A percentile compares a stretch with the other conserved stretches of the same genome.
Conservation (phyloP, 2,329 filamentous ascomycete species). For the Blastomyces silverae region DNA sequence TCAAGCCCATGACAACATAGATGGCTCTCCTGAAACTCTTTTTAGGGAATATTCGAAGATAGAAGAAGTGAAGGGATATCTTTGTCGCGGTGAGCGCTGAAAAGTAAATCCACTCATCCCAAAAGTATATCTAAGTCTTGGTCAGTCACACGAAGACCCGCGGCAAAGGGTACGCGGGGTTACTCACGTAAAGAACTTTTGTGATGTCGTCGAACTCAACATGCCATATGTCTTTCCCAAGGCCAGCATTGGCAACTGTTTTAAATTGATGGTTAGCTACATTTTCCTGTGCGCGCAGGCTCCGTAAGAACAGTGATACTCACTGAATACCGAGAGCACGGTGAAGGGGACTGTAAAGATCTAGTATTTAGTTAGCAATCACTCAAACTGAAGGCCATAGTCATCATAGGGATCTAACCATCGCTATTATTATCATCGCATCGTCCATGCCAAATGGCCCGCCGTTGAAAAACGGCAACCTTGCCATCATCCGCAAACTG, state of each 20-base stretch:
- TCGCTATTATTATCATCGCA: constrained; percentile 10
- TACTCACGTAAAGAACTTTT: constrained; percentile 11
- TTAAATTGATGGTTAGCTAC: background rate
- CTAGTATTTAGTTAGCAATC: constrained; percentile 3
- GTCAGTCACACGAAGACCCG: background rate
- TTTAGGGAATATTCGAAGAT: constrained; percentile 18
- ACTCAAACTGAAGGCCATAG: background rate
- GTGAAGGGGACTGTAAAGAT: constrained; percentile 9
- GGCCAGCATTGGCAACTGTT: constrained; percentile 11
- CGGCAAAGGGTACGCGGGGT: too few relatives aligned
- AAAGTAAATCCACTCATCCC: constrained; percentile 11
- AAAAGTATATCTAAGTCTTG: constrained; percentile 5
- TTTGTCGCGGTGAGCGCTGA: constrained; percentile 12
- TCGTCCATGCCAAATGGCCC: constrained; percentile 14
- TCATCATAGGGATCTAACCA: background rate
- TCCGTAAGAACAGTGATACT: background rate
- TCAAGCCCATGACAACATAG: constrained; percentile 15
- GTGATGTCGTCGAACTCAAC: constrained; percentile 10
- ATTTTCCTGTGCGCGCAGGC: background rate
- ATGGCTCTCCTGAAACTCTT: constrained; percentile 18
- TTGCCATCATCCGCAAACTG: constrained; percentile 7
- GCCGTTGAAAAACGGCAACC: constrained; percentile 8
- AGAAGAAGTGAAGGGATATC: constrained; percentile 18
- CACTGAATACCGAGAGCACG: constrained; percentile 6
- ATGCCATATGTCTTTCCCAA: constrained; percentile 13